Percentiles rank a stretch among this genome's conserved stretches.
Evolutionary conservation across 176 grass and related monocot species (phyloP).

Genomic region (Hordeum marinum): DNA sequence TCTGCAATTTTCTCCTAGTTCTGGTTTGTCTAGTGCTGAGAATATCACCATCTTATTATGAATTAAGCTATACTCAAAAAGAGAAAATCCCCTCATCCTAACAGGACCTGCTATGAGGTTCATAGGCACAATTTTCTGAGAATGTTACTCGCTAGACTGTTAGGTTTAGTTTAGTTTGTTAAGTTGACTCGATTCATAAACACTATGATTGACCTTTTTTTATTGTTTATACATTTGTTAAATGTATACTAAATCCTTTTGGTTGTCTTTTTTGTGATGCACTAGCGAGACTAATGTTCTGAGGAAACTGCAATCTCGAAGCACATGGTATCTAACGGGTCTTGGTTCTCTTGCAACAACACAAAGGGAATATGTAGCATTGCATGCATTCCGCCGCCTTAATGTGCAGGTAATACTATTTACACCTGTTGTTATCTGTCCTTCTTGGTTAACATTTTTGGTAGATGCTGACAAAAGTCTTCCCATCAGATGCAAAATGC

Average conservation of each 20-base stretch:
- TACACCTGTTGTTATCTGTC: neutral
- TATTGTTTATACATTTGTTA: neutral
- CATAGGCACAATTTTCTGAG: slow-evolving; percentile 1
- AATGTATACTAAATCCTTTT: neutral
- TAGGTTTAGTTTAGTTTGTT: slow-evolving; percentile 1
- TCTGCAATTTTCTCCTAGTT: neutral
- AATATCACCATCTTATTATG: neutral
- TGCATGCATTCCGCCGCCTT: slow-evolving; percentile 93
- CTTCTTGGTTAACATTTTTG: slow-evolving; percentile 12
- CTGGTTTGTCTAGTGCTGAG: neutral
- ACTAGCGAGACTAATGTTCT: slow-evolving; percentile 59
- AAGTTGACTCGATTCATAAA: neutral
- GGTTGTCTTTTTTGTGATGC: neutral
- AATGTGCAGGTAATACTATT: slow-evolving; percentile 61
- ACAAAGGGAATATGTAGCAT: slow-evolving; percentile 91
- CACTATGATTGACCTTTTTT: slow-evolving; percentile 1
- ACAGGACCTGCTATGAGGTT: neutral
- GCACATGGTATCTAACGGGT: slow-evolving; percentile 73
- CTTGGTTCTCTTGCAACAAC: slow-evolving; percentile 98
- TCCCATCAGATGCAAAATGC: slow-evolving; percentile 90
- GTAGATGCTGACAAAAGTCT: slow-evolving; percentile 18
- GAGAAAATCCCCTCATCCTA: neutral
- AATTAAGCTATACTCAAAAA: neutral
- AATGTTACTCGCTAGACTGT: neutral
- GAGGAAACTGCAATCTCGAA: slow-evolving; percentile 78